phyloP scores from a whole-genome alignment of 2,329 filamentous ascomycete species.

The Ceratocystis ficicola region DNA sequence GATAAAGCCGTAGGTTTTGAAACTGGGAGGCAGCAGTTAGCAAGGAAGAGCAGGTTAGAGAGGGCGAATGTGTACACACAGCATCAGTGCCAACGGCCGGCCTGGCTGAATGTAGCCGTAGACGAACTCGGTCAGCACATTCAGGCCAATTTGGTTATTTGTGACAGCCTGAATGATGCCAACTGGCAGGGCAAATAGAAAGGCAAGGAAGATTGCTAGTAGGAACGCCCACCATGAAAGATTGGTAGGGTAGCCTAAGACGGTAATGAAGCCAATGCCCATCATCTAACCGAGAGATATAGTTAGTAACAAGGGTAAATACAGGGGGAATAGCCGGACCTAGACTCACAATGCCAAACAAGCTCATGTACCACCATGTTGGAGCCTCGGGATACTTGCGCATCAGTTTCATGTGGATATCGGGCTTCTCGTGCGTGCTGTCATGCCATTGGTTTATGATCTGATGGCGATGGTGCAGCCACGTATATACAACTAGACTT shows the following conservation, averaged over 20 bases:
- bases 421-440: constrained; percentile 47
- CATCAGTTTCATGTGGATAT: constrained; percentile 55
- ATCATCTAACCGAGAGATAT: constrained; percentile 35
- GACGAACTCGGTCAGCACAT: constrained; percentile 63
- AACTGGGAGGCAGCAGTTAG: constrained; percentile 30
- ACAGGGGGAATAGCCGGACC: not conserved
- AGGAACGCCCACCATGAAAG: constrained; percentile 62
- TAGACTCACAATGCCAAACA: constrained; percentile 42
- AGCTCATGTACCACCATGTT: constrained; percentile 49
- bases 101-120: constrained; percentile 66
- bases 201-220: constrained; percentile 51
- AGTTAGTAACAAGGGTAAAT: constrained; percentile 19
- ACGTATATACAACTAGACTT: constrained; percentile 55
- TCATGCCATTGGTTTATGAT: constrained; percentile 52
- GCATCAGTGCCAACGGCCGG: constrained; percentile 59
- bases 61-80: constrained; percentile 35
- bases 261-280: constrained; percentile 40
- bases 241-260: constrained; percentile 52
- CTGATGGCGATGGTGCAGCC: constrained; percentile 52
- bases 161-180: constrained; percentile 59
- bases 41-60: not conserved
- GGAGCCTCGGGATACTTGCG: constrained; percentile 50
- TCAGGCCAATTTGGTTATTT: constrained; percentile 59
- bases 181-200: constrained; percentile 52
- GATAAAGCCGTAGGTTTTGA: constrained; percentile 52